Conservation (phyloP, 1,139 yeast genomes). For the Scheffersomyces illinoinensis region DNA sequence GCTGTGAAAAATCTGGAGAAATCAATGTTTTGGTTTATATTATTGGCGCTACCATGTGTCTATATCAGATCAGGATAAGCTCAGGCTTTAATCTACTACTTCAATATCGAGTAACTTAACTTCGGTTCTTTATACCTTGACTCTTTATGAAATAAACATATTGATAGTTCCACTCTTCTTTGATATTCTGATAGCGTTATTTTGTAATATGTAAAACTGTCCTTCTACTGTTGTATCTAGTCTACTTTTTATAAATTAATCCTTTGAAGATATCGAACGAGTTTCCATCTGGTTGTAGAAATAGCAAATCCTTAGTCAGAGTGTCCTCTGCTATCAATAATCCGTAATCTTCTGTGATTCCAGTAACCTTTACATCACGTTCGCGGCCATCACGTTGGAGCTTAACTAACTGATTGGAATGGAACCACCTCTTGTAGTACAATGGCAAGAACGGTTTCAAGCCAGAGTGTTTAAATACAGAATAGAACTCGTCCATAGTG, state of each 20-base stretch:
- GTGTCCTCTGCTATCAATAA: constrained; percentile 74
- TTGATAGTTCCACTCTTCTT: no score
- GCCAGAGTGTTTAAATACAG: constrained; percentile 63
- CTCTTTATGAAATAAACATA: no score
- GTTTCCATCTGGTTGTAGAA: constrained; percentile 95
- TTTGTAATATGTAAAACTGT: neutral
- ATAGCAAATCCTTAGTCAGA: constrained; percentile 56
- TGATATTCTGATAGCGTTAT: no score
- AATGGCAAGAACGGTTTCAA: constrained; percentile 66
- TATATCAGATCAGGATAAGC: neutral
- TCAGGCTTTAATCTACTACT: no score
- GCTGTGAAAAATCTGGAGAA: neutral
- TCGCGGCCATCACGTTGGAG: constrained; percentile 48
- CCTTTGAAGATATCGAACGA: constrained; percentile 96
- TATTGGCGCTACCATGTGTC: neutral
- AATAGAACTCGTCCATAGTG: constrained; percentile 62
- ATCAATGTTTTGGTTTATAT: neutral
- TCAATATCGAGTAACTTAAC: no score
- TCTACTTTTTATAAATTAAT: constrained; percentile 65
- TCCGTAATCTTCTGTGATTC: constrained; percentile 85
- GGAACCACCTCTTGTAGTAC: constrained; percentile 88
- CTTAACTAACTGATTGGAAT: constrained; percentile 63
- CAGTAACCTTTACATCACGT: constrained; percentile 61
- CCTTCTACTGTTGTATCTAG: neutral
- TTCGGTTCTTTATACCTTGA: no score